Conservation (phyloP, 192 early-diverging fungal genomes). For the Mortierella claussenii region DNA sequence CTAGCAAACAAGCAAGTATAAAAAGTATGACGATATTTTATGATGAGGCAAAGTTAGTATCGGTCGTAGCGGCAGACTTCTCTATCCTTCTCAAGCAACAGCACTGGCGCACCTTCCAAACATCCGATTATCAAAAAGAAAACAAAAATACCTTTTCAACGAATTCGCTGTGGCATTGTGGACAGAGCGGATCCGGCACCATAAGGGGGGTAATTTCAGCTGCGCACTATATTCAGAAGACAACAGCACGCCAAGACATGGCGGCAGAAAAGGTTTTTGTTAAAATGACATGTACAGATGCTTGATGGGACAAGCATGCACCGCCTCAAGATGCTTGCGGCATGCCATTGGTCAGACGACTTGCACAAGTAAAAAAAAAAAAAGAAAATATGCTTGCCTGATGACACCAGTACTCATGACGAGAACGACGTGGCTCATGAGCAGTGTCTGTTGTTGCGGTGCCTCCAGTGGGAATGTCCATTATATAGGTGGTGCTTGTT, state of each 20-base stretch:
- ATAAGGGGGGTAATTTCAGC: slow-evolving; percentile 61
- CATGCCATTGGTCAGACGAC: not conserved
- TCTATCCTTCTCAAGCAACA: too few relatives aligned
- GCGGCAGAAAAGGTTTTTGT: not conserved
- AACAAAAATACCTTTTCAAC: slow-evolving; percentile 77
- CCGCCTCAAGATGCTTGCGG: too few relatives aligned
- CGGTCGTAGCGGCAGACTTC: too few relatives aligned
- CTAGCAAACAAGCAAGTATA: slow-evolving; percentile 1
- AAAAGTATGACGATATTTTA: not conserved
- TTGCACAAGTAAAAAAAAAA: not conserved
- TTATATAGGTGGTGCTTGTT: too few relatives aligned
- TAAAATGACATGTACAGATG: slow-evolving; percentile 19
- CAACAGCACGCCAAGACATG: not conserved
- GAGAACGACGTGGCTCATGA: not conserved
- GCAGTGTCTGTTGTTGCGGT: too few relatives aligned
- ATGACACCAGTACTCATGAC: slow-evolving; percentile 45
- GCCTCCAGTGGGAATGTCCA: too few relatives aligned
- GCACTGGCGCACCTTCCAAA: too few relatives aligned
- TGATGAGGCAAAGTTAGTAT: too few relatives aligned
- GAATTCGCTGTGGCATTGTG: slow-evolving; percentile 78
- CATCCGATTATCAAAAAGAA: not conserved
- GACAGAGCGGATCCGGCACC: slow-evolving; percentile 83
- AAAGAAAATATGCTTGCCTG: slow-evolving; percentile 28
- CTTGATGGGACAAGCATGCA: not conserved
- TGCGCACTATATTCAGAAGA: slow-evolving; percentile 26